Evolutionary conservation across 768 basidiomycete species (phyloP).

Genomic region (Suillus tomentosus): DNA sequence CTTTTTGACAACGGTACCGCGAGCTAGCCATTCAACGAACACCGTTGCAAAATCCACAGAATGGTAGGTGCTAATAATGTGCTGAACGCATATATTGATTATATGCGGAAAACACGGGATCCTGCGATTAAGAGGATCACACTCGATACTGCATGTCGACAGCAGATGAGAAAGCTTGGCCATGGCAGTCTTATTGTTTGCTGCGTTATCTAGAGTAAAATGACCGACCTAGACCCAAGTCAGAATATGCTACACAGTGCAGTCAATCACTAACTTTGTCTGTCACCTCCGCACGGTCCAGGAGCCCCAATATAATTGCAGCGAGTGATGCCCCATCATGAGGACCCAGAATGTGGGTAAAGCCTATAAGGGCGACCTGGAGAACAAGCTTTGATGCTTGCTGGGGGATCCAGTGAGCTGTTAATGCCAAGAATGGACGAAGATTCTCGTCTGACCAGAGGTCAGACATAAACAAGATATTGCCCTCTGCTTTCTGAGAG

Average conservation of each 20-base stretch:
- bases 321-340: conserved; percentile 12
- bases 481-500: too few species aligned
- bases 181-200: conserved; percentile 20
- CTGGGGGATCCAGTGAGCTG: too few species aligned
- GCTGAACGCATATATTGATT: conserved; percentile 17
- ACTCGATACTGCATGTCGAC: not conserved
- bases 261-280: conserved; percentile 1
- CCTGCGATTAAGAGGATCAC: conserved; percentile 12
- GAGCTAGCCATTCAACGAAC: too few species aligned
- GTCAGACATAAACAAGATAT: too few species aligned
- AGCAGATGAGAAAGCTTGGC: conserved; percentile 4
- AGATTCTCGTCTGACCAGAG: too few species aligned
- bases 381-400: too few species aligned
- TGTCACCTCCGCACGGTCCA: conserved; percentile 2
- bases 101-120: conserved; percentile 24
- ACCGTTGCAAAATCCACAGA: too few species aligned
- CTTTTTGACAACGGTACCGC: too few species aligned
- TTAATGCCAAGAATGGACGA: too few species aligned
- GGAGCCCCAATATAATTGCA: not conserved
- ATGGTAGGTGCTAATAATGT: not conserved
- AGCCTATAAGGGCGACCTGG: too few species aligned
- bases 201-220: conserved; percentile 18
- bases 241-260: conserved; percentile 8
- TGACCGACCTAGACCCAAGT: conserved; percentile 16
- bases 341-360: too few species aligned